phyloP scores from a whole-genome alignment of 2,329 filamentous ascomycete genomes.

The Aspergillus neoniger region DNA sequence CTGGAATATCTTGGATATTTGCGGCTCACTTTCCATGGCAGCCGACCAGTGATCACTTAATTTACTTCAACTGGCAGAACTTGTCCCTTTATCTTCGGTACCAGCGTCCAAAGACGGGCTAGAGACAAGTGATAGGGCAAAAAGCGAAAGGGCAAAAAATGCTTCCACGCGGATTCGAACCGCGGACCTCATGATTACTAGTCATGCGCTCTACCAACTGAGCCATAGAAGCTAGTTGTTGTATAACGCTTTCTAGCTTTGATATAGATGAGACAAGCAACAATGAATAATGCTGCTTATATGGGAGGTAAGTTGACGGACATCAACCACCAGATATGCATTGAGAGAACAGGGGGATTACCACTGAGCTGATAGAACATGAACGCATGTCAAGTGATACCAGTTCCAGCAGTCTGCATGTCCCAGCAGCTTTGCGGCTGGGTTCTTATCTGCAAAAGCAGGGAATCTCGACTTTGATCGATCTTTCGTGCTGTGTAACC shows the following conservation, averaged over 20 bases:
- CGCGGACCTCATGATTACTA: not conserved
- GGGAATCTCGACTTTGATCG: constrained; percentile 8
- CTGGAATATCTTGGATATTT: too few species aligned
- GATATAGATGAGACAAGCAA: too few species aligned
- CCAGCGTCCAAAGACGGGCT: not conserved
- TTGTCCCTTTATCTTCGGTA: too few species aligned
- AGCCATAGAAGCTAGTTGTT: not conserved
- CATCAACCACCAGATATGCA: too few species aligned
- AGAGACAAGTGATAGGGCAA: not conserved
- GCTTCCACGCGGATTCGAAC: not conserved
- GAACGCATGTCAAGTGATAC: not conserved
- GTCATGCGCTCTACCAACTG: not conserved
- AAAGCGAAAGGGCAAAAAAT: not conserved
- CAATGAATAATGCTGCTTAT: too few species aligned
- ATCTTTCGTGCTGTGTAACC: constrained; percentile 3
- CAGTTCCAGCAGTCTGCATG: not conserved
- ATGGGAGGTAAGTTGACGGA: too few species aligned
- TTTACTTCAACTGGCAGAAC: too few species aligned
- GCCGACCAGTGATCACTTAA: too few species aligned
- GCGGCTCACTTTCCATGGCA: too few species aligned
- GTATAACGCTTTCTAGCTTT: not conserved
- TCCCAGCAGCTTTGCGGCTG: not conserved
- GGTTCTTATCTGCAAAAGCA: not conserved
- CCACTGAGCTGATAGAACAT: too few species aligned
- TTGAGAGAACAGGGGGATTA: too few species aligned